These are phyloP conservation scores for Lithospermum erythrorhizon DNA, from an alignment of 257 asterid species.

Conservation along the genomic window DNA sequence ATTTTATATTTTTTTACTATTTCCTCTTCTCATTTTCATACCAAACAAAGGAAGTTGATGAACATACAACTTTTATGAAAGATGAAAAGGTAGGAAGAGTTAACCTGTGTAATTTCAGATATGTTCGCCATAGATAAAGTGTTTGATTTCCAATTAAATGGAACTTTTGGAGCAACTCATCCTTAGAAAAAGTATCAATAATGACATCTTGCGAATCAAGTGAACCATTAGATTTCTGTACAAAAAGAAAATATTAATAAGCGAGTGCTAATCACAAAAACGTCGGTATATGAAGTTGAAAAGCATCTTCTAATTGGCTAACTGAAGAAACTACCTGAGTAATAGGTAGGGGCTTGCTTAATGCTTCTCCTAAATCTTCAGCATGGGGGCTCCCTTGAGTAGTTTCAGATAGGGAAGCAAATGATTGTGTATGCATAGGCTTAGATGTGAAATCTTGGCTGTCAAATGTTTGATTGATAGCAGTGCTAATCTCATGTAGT, in stretches of 20 bases:
- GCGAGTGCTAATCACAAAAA: conserved; percentile 8
- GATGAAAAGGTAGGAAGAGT: conserved; percentile 3
- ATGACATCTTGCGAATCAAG: conserved; percentile 34
- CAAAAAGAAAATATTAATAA: conserved; percentile 15
- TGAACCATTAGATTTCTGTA: conserved; percentile 52
- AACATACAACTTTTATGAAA: neutral
- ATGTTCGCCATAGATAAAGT: conserved; percentile 58
- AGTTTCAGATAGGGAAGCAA: conserved; percentile 29
- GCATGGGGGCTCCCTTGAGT: conserved; percentile 26
- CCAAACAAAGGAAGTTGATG: neutral
- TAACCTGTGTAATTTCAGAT: conserved; percentile 89
- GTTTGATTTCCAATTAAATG: conserved; percentile 56
- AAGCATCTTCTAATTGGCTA: neutral
- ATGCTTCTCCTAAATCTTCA: conserved; percentile 33
- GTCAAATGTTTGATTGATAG: conserved; percentile 54
- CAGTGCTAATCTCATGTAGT: conserved; percentile 64
- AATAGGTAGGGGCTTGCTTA: conserved; percentile 22
- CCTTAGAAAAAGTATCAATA: conserved; percentile 46
- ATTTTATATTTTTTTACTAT: no score
- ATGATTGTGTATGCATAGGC: conserved; percentile 17
- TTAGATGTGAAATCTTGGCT: conserved; percentile 37
- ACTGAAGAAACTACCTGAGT: conserved; percentile 35
- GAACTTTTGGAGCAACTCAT: conserved; percentile 35
- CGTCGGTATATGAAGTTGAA: conserved; percentile 6
- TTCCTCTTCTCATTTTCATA: neutral